Conservation (phyloP, 2,329 filamentous ascomycete genomes). For the Macroventuria anomochaeta region DNA sequence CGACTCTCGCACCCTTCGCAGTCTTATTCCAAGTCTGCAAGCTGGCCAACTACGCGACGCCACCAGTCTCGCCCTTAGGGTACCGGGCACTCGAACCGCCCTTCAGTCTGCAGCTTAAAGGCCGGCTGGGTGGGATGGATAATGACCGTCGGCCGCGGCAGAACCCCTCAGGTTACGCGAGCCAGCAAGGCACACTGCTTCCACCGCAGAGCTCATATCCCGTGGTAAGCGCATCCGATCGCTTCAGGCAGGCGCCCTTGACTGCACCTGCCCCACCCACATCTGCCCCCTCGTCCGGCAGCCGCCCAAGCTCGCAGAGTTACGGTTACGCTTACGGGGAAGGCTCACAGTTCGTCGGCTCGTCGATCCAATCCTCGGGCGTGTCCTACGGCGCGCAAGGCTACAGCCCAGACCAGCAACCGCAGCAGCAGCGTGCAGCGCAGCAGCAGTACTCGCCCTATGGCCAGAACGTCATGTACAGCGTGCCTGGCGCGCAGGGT, state of each 20-base stretch:
- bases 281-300: slow-evolving; percentile 49
- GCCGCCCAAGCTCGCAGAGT: slow-evolving; percentile 49
- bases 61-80: slow-evolving; percentile 69
- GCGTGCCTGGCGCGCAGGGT: slow-evolving; percentile 59
- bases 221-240: slow-evolving; percentile 55
- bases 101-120: slow-evolving; percentile 61
- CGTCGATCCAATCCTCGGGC: slow-evolving; percentile 57
- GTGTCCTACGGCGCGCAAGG: slow-evolving; percentile 70
- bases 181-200: slow-evolving; percentile 57
- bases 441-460: slow-evolving; percentile 60
- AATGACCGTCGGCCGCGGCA: slow-evolving; percentile 75
- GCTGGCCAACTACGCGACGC: slow-evolving; percentile 69
- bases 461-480: slow-evolving; percentile 77
- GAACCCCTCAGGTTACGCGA: slow-evolving; percentile 70
- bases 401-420: slow-evolving; percentile 62
- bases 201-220: slow-evolving; percentile 52
- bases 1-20: slow-evolving; percentile 26
- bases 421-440: slow-evolving; percentile 60
- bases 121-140: slow-evolving; percentile 74
- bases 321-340: slow-evolving; percentile 62
- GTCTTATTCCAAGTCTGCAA: slow-evolving; percentile 56
- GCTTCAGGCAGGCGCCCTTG: slow-evolving; percentile 56
- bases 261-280: slow-evolving; percentile 52
- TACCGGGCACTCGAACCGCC: slow-evolving; percentile 66
- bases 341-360: slow-evolving; percentile 61